Conservation (phyloP, 768 basidiomycete species). For the Tylopilus felleus region DNA sequence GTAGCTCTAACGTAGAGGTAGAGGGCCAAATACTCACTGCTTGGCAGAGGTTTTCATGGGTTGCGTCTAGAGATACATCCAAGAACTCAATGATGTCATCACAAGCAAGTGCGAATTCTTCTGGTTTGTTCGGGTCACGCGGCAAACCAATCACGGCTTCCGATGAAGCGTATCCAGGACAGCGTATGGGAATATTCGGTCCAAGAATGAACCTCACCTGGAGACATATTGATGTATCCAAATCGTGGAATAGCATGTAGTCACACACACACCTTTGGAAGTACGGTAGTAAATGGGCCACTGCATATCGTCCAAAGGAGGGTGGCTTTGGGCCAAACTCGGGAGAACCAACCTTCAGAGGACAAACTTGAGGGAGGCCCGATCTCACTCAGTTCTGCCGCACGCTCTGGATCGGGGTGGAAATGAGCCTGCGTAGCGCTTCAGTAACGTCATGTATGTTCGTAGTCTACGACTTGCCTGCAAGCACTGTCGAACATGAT, state of each 20-base stretch:
- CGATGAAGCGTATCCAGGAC: conserved; percentile 9
- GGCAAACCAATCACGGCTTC: conserved; percentile 4
- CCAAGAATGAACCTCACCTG: conserved; percentile 17
- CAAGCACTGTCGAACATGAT: conserved; percentile 11
- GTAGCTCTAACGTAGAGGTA: background rate
- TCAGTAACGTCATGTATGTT: background rate
- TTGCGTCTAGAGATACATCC: conserved; percentile 8
- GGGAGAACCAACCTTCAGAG: conserved; percentile 14
- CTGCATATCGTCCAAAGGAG: conserved; percentile 5
- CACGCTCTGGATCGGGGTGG: conserved; percentile 13
- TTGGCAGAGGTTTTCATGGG: conserved; percentile 14
- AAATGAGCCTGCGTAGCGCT: conserved; percentile 4
- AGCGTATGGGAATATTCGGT: background rate
- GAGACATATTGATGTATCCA: background rate
- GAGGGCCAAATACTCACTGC: conserved; percentile 10
- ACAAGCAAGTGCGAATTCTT: conserved; percentile 6
- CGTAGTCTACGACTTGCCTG: conserved; percentile 1
- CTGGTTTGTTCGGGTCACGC: conserved; percentile 1
- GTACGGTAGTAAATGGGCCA: conserved; percentile 5
- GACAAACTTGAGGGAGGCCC: conserved; percentile 12
- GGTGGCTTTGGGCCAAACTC: conserved; percentile 14
- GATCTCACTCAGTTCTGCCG: conserved; percentile 16
- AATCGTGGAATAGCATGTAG: background rate
- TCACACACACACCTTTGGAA: conserved; percentile 13
- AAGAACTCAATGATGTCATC: conserved; percentile 19